Evolutionary conservation across 2,329 filamentous ascomycete genomes (phyloP).

Genomic region (Leptographium radiaticola): DNA sequence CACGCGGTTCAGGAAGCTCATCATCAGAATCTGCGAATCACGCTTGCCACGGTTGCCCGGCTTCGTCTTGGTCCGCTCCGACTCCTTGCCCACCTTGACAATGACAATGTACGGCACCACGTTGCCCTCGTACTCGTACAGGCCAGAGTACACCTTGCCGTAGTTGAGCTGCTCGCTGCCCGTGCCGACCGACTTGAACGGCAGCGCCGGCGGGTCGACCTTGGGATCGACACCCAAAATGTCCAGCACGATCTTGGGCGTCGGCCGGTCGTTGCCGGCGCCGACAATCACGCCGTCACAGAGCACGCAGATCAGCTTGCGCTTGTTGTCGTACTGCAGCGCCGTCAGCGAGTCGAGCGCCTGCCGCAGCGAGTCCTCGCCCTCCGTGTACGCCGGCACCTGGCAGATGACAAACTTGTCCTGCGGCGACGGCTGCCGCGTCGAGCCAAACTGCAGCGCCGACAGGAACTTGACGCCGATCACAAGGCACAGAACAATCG

Average conservation of each 20-base stretch:
- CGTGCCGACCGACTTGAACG: constrained; percentile 84
- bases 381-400: constrained; percentile 94
- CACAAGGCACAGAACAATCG: constrained; percentile 68
- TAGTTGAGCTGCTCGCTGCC: constrained; percentile 93
- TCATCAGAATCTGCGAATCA: constrained; percentile 88
- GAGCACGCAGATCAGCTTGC: constrained; percentile 90
- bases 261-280: constrained; percentile 89
- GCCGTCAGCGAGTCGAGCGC: constrained; percentile 89
- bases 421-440: constrained; percentile 76
- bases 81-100: constrained; percentile 95
- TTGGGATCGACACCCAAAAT: constrained; percentile 96
- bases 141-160: constrained; percentile 93
- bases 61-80: constrained; percentile 80
- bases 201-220: constrained; percentile 83
- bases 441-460: constrained; percentile 85
- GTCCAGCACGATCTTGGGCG: constrained; percentile 93
- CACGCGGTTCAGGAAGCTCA: constrained; percentile 96
- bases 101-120: constrained; percentile 93
- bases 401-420: constrained; percentile 99
- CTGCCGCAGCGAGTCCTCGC: constrained; percentile 86
- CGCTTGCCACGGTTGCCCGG: constrained; percentile 97
- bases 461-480: constrained; percentile 83
- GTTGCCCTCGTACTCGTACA: constrained; percentile 96
- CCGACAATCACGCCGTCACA: constrained; percentile 97
- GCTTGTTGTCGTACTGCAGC: constrained; percentile 94